Evolutionary conservation across 2,329 filamentous ascomycete species (phyloP).

Genomic region (Phialophora verrucosa): DNA sequence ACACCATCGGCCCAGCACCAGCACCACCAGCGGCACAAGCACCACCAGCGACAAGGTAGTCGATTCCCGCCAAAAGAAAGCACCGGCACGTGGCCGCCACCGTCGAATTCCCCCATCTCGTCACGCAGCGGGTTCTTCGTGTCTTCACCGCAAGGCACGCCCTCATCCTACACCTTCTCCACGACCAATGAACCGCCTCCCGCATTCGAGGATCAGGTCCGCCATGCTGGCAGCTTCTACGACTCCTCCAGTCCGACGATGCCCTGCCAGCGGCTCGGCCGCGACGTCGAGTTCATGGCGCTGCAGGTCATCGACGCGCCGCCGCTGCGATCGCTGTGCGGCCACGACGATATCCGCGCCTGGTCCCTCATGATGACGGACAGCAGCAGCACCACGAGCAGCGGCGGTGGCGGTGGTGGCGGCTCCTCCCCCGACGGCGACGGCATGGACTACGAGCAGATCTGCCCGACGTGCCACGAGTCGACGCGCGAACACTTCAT

Average conservation of each 20-base stretch:
- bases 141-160: slow-evolving; percentile 14
- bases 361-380: slow-evolving; percentile 33
- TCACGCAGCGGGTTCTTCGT: slow-evolving; percentile 14
- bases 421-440: slow-evolving; percentile 21
- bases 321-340: slow-evolving; percentile 31
- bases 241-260: slow-evolving; percentile 12
- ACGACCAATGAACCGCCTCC: slow-evolving; percentile 1
- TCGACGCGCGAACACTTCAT: slow-evolving; percentile 36
- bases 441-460: slow-evolving; percentile 31
- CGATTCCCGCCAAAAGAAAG: slow-evolving; percentile 19
- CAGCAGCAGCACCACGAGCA: slow-evolving; percentile 12
- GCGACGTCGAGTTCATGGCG: slow-evolving; percentile 38
- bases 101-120: slow-evolving; percentile 6
- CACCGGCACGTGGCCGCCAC: slow-evolving; percentile 24
- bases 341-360: slow-evolving; percentile 37
- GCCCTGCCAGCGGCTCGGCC: slow-evolving; percentile 27
- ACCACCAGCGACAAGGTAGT: neutral
- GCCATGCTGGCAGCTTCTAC: slow-evolving; percentile 21
- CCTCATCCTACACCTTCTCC: slow-evolving; percentile 16
- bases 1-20: slow-evolving; percentile 17
- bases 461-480: slow-evolving; percentile 37
- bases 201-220: slow-evolving; percentile 15
- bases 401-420: no score
- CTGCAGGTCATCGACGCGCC: slow-evolving; percentile 34
- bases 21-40: neutral